Percentiles rank a stretch among this genome's conserved stretches.
Conservation (phyloP, 176 grass and related monocot species). For the Hyparrhenia diplandra region DNA sequence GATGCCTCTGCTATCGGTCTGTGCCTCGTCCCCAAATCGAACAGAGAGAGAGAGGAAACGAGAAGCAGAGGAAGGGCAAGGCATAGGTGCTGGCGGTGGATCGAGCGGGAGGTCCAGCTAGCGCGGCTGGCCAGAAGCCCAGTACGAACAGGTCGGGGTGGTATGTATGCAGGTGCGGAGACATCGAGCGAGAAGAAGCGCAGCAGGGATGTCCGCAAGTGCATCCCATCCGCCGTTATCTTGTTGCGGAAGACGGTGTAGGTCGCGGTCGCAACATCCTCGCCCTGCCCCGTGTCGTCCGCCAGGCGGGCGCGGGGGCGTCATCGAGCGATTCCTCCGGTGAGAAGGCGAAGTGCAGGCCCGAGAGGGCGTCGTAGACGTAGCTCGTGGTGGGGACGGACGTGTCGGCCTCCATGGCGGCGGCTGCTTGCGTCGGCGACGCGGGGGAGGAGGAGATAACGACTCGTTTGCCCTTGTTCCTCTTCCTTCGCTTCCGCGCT, state of each 20-base stretch:
- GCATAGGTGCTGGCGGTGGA: too few relatives aligned
- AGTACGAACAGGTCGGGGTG: too few relatives aligned
- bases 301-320: background rate
- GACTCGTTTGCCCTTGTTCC: constrained; percentile 28
- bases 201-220: constrained; percentile 34
- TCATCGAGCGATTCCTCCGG: background rate
- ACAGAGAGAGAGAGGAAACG: too few relatives aligned
- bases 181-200: constrained; percentile 80
- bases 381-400: constrained; percentile 2
- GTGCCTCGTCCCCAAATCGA: too few relatives aligned
- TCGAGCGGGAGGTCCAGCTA: too few relatives aligned
- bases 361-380: constrained; percentile 63
- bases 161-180: background rate
- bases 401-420: constrained; percentile 14
- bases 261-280: constrained; percentile 28
- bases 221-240: constrained; percentile 53
- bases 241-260: constrained; percentile 82
- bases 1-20: too few relatives aligned
- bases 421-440: constrained; percentile 24
- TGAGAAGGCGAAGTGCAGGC: constrained; percentile 29
- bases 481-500: background rate
- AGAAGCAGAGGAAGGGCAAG: too few relatives aligned
- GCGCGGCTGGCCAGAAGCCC: too few relatives aligned
- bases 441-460: background rate
- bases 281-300: background rate